phyloP scores from a whole-genome alignment of 208 protist genomes.

The Crithidia fasciculata region DNA sequence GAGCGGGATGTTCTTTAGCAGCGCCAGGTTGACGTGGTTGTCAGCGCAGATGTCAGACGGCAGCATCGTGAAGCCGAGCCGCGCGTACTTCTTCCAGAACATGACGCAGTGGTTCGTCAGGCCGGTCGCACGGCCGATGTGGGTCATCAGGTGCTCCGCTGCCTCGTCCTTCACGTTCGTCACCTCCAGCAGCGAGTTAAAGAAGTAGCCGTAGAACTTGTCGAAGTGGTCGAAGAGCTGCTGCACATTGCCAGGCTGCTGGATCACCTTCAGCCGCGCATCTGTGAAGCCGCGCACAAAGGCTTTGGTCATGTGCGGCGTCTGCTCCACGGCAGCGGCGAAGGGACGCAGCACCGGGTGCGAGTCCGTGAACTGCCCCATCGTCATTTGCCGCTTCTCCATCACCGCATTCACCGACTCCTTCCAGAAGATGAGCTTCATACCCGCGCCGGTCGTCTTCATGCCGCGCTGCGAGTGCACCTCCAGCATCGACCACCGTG shows the following conservation, averaged over 20 bases:
- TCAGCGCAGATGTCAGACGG: conserved; percentile 89
- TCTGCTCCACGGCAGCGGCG: conserved; percentile 65
- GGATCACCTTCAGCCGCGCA: conserved; percentile 77
- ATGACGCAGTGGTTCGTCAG: conserved; percentile 90
- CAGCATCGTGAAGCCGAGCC: conserved; percentile 89
- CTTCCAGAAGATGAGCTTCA: conserved; percentile 92
- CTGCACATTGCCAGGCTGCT: conserved; percentile 89
- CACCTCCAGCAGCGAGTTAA: conserved; percentile 86
- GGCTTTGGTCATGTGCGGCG: conserved; percentile 82
- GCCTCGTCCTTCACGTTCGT: conserved; percentile 80
- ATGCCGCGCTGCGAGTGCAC: conserved; percentile 84
- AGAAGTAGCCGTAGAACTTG: conserved; percentile 92
- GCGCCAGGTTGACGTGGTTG: conserved; percentile 84
- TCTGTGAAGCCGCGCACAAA: conserved; percentile 91
- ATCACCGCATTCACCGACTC: conserved; percentile 70
- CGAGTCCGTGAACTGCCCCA: conserved; percentile 85
- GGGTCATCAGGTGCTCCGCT: conserved; percentile 85
- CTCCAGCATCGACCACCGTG: conserved; percentile 91
- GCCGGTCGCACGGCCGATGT: conserved; percentile 84
- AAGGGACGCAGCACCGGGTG: conserved; percentile 88
- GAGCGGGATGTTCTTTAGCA: conserved; percentile 86
- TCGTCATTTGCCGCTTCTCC: conserved; percentile 65
- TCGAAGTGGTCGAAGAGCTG: conserved; percentile 93
- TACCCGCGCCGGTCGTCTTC: conserved; percentile 90
- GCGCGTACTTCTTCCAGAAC: conserved; percentile 93